Percentiles rank a stretch among this genome's conserved stretches.
Evolutionary conservation across 1,284 basidiomycete species (phyloP).

Genomic region (Puccinia novopanici): DNA sequence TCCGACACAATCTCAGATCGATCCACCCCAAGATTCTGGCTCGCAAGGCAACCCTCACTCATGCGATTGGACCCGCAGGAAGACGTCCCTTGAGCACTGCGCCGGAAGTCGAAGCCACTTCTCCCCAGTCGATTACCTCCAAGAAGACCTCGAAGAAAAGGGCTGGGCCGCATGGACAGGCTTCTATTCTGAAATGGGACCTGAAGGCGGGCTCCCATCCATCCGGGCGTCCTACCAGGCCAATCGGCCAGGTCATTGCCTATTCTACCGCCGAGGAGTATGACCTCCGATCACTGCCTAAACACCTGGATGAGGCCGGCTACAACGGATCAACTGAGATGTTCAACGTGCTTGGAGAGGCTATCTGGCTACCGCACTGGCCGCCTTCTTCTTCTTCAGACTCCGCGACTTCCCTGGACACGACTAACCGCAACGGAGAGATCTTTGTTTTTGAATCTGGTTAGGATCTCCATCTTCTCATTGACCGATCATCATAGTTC

Average conservation of each 20-base stretch:
- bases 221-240: neutral
- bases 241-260: conserved; percentile 36
- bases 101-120: neutral
- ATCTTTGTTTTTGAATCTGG: conserved; percentile 51
- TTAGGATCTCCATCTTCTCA: conserved; percentile 26
- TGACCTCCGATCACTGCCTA: conserved; percentile 31
- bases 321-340: conserved; percentile 10
- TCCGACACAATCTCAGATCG: conserved; percentile 10
- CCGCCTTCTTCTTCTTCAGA: conserved; percentile 18
- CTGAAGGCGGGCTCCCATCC: conserved; percentile 15
- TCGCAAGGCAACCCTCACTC: neutral
- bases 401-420: neutral
- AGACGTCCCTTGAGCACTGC: conserved; percentile 1
- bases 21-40: neutral
- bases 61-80: neutral
- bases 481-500: conserved; percentile 5
- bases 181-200: conserved; percentile 40
- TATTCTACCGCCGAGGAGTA: conserved; percentile 50
- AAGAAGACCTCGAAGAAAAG: conserved; percentile 19
- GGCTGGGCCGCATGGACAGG: conserved; percentile 29
- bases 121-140: neutral
- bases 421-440: conserved; percentile 18
- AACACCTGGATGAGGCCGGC: conserved; percentile 29
- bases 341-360: conserved; percentile 49
- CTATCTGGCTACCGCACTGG: conserved; percentile 48